Conservation (phyloP, 495 filamentous ascomycete genomes). For the Tuber melanosporum region DNA sequence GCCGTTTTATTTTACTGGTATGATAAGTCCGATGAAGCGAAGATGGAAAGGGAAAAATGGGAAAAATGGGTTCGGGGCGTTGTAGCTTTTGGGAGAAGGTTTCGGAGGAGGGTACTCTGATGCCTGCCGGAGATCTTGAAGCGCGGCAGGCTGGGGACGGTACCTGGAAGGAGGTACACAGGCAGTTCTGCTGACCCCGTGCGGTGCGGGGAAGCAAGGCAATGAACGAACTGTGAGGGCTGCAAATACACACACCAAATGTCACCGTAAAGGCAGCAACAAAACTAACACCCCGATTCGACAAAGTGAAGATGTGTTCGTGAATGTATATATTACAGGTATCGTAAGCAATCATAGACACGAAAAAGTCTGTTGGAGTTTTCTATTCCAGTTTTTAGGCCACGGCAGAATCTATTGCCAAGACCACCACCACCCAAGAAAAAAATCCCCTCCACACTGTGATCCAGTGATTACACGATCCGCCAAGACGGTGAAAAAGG, state of each 20-base stretch:
- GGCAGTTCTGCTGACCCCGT: not conserved
- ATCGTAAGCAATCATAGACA: not conserved
- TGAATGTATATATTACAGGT: not conserved
- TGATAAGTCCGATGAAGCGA: not conserved
- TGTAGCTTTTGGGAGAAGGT: not conserved
- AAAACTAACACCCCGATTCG: not conserved
- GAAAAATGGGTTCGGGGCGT: not conserved
- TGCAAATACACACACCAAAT: not conserved
- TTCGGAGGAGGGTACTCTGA: not conserved
- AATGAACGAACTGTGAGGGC: not conserved
- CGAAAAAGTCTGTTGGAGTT: not conserved
- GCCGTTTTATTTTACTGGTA: not conserved
- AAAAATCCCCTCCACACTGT: not conserved
- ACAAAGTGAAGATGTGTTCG: not conserved
- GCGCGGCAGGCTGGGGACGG: not conserved
- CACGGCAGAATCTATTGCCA: not conserved
- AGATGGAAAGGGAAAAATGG: not conserved
- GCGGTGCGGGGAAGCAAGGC: not conserved
- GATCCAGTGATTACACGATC: not conserved
- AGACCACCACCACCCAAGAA: not conserved
- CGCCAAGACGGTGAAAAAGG: not conserved
- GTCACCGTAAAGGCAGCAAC: not conserved
- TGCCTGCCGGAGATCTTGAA: not conserved
- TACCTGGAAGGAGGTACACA: not conserved
- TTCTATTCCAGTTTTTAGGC: not conserved